A percentile compares a stretch with the other conserved stretches of the same genome.
phyloP scores from a whole-genome alignment of 768 basidiomycete genomes.

The Phaeotremella fagi region DNA sequence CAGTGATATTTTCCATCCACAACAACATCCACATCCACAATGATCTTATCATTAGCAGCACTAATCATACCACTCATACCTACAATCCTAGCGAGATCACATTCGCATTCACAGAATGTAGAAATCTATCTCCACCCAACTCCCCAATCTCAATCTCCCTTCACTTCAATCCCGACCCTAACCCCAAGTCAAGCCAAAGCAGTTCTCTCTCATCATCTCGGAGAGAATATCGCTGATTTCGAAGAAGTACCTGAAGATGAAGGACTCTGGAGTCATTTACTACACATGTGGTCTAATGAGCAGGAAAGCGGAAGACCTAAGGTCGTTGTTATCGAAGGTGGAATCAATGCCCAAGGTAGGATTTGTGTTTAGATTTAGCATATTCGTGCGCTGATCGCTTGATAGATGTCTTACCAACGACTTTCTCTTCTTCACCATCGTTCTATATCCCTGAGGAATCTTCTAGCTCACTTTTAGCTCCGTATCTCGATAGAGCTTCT shows the following conservation, averaged over 20 bases:
- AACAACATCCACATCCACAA: no score
- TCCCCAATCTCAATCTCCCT: conserved; percentile 13
- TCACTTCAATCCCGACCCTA: conserved; percentile 27
- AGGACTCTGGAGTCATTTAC: conserved; percentile 34
- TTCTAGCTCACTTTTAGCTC: conserved; percentile 29
- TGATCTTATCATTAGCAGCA: background rate
- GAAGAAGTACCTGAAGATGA: conserved; percentile 43
- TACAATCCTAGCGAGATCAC: conserved; percentile 1
- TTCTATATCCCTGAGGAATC: conserved; percentile 40
- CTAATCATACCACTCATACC: background rate
- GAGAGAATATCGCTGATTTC: conserved; percentile 29
- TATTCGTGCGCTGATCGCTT: background rate
- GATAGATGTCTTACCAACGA: conserved; percentile 37
- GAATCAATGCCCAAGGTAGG: conserved; percentile 35
- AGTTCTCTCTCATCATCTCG: conserved; percentile 41
- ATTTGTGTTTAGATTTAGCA: background rate
- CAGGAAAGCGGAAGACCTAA: conserved; percentile 9
- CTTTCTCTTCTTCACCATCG: conserved; percentile 25
- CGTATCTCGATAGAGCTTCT: conserved; percentile 38
- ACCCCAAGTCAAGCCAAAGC: conserved; percentile 40
- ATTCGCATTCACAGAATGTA: conserved; percentile 28
- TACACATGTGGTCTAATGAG: conserved; percentile 23
- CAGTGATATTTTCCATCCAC: no score
- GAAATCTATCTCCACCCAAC: conserved; percentile 44
- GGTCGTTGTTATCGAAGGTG: conserved; percentile 43